These are phyloP conservation scores for Trichoderma virens DNA, from an alignment of 495 filamentous ascomycete species.

Conservation along the genomic window DNA sequence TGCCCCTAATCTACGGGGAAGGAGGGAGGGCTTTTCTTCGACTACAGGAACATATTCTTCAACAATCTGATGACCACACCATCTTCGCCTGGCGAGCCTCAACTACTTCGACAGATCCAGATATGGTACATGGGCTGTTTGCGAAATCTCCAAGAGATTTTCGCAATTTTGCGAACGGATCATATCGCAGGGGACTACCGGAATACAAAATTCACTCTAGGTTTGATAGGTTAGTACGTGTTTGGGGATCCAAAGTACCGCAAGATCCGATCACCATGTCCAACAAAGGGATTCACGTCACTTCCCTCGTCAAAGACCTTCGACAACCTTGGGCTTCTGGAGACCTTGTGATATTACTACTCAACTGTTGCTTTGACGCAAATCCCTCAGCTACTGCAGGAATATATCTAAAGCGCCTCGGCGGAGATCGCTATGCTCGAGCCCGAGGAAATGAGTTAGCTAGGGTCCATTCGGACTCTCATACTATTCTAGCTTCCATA, in stretches of 20 bases:
- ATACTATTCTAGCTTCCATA: not conserved
- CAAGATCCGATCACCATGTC: not conserved
- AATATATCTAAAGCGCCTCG: not conserved
- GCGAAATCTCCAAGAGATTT: not conserved
- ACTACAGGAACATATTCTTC: constrained; percentile 21
- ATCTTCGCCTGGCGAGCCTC: constrained; percentile 20
- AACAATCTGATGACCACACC: constrained; percentile 22
- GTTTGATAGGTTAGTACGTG: not conserved
- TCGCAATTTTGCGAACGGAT: not conserved
- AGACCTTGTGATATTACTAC: not conserved
- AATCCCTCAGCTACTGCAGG: not conserved
- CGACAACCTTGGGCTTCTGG: not conserved
- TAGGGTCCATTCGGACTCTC: not conserved
- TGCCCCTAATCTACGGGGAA: constrained; percentile 21
- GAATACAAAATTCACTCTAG: not conserved
- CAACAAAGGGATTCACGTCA: not conserved
- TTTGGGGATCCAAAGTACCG: not conserved
- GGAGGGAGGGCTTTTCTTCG: constrained; percentile 20
- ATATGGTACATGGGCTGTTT: not conserved
- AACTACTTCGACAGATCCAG: not conserved
- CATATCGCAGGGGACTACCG: not conserved
- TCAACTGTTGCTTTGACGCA: not conserved
- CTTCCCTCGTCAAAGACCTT: not conserved
- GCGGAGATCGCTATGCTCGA: not conserved
- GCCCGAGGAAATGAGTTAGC: not conserved